Base-by-base conservation (phyloP, 257 asterid species). In the Salvia hispanica region DNA sequence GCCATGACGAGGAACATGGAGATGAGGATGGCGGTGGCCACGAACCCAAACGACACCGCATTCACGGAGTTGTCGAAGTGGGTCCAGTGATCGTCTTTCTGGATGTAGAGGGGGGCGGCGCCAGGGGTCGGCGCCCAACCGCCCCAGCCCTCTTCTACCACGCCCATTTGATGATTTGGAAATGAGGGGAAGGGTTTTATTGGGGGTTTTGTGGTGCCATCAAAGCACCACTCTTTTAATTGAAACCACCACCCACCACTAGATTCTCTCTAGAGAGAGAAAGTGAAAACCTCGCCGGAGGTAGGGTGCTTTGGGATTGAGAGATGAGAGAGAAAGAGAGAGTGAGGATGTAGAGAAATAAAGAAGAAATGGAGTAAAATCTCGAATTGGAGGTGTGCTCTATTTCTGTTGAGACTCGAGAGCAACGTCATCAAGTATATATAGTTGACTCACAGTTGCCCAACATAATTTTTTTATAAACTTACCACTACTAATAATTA, bases 1-100 rank as follows among this genome's bases (percentile, higher is more conserved):
- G 98, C 98, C 98, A 91, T 91, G 9, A 91, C 89, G 31, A 91
- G 95, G 62, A 91, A 91, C 96, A 91, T 91, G 16, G 95, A 89
- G 47, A 91, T 87, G 31, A 91, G 96, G 73, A 91, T 82, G 18
- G 96, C 98, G 62, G 98, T 91, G 58, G 98, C 98, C 0, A 91
- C 96, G 73, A 91, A 91, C 62, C 98, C 98, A 61, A 91, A 91
- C 2, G 98, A 91, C 42, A 91, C 94, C 5, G 98, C 95, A 45
- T 89, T 86, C 2, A 85, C 89, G 2, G 98, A 91, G 81, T 85
- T 91, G 66, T 91, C 98, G 62, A 88, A 91, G 79, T 91, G 95
- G 21, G 91, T 85, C 98, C 90, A 85, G 65, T 91, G 94, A 51
- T 85, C 96, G 39, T 85, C 94, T 70, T 48, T 88, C 74, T 78